These are phyloP conservation scores for Naegleria gruberi DNA, from an alignment of 208 protist species.

Conservation along the genomic window DNA sequence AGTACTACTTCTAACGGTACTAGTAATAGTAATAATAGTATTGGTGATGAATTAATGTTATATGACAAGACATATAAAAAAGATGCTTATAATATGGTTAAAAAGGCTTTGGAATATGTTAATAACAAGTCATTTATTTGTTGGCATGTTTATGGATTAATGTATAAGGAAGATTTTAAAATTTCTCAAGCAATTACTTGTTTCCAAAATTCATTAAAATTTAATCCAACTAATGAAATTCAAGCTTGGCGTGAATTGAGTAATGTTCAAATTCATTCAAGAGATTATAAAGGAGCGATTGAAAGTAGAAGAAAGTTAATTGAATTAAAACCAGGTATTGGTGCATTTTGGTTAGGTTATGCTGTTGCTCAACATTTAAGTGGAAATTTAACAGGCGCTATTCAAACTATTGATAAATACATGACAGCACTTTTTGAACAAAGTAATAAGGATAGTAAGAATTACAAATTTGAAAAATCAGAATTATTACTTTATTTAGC, in stretches of 20 bases:
- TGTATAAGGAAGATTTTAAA: not conserved
- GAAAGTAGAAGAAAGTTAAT: slow-evolving; percentile 73
- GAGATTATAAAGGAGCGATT: slow-evolving; percentile 77
- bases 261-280: slow-evolving; percentile 71
- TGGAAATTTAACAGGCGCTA: not conserved
- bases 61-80: not conserved
- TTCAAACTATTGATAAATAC: not conserved
- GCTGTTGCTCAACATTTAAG: not conserved
- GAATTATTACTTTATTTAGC: not conserved
- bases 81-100: not conserved
- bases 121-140: not conserved
- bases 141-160: not conserved
- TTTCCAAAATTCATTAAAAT: not conserved
- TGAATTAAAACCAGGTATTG: slow-evolving; percentile 61
- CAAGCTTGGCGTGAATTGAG: slow-evolving; percentile 78
- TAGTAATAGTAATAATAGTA: not conserved
- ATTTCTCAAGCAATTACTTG: not conserved
- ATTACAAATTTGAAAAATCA: not conserved
- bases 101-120: not conserved
- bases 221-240: slow-evolving; percentile 47
- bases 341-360: slow-evolving; percentile 66
- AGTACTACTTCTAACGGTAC: too few relatives aligned
- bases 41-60: not conserved
- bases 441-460: not conserved
- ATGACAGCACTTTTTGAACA: not conserved